Conservation (phyloP, 2,329 filamentous ascomycete genomes). For the Aspergillus sergii region DNA sequence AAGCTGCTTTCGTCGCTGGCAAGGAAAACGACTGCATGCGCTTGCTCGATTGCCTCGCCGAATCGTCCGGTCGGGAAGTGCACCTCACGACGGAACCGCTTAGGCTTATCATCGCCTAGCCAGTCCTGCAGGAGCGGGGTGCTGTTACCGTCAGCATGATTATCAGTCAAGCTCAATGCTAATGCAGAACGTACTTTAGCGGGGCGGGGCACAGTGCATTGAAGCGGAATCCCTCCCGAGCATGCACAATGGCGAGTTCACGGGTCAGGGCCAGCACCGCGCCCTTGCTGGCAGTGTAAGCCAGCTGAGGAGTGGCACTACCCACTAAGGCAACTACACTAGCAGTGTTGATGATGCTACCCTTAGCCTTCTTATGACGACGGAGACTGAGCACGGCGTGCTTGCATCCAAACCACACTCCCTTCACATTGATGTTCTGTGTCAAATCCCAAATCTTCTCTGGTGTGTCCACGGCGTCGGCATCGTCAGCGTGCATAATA, state of each 20-base stretch:
- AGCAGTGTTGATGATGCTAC: constrained; percentile 89
- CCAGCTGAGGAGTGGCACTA: constrained; percentile 83
- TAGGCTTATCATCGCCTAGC: constrained; percentile 82
- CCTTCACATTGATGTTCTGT: constrained; percentile 94
- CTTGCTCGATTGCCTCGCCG: constrained; percentile 89
- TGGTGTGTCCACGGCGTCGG: constrained; percentile 78
- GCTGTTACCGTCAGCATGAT: constrained; percentile 38
- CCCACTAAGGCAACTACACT: constrained; percentile 86
- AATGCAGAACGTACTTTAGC: constrained; percentile 62
- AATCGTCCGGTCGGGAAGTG: constrained; percentile 89
- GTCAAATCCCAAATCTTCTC: constrained; percentile 95
- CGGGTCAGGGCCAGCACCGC: constrained; percentile 87
- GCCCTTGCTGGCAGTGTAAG: constrained; percentile 93
- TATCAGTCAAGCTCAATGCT: not conserved
- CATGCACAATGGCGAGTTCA: constrained; percentile 89
- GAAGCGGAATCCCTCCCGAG: constrained; percentile 85
- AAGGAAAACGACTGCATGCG: constrained; percentile 83
- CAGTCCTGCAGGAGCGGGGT: constrained; percentile 90
- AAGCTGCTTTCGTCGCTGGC: constrained; percentile 88
- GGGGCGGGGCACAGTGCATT: constrained; percentile 89
- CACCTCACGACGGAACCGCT: constrained; percentile 79
- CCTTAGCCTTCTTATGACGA: constrained; percentile 74
- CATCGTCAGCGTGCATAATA: constrained; percentile 88
- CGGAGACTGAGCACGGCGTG: constrained; percentile 83
- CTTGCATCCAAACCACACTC: constrained; percentile 96